Evolutionary conservation across 2,329 filamentous ascomycete species (phyloP).

Genomic region (Tolypocladium nubicola): DNA sequence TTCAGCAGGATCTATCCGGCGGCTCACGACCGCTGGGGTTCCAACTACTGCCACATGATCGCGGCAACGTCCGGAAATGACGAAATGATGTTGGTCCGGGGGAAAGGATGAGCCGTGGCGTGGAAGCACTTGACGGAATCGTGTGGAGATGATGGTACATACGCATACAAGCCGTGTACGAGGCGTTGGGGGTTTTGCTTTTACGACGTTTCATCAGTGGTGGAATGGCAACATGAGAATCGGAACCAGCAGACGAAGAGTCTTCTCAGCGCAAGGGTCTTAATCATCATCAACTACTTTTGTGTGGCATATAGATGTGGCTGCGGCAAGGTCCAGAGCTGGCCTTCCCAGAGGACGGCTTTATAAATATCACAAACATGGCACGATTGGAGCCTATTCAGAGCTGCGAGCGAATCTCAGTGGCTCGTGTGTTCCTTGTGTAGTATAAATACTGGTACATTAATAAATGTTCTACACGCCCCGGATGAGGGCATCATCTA

Average conservation of each 20-base stretch:
- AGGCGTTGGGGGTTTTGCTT: constrained; percentile 11
- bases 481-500: constrained; percentile 16
- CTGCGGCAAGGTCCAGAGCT: constrained; percentile 1
- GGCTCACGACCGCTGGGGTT: constrained; percentile 12
- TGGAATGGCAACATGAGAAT: not conserved
- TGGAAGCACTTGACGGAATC: not conserved
- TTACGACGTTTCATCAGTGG: constrained; percentile 3
- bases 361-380: constrained; percentile 7
- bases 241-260: not conserved
- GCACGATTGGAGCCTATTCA: not conserved
- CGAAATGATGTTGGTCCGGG: not conserved
- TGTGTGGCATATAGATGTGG: constrained; percentile 10
- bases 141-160: constrained; percentile 10
- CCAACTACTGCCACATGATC: not conserved
- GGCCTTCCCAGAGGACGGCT: constrained; percentile 2
- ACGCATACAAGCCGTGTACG: constrained; percentile 15
- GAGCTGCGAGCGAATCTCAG: not conserved
- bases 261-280: constrained; percentile 5
- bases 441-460: not conserved
- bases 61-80: not conserved
- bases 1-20: not conserved
- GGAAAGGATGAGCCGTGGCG: not conserved
- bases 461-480: not conserved
- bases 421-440: not conserved
- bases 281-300: constrained; percentile 11